Conservation (phyloP, 768 basidiomycete species). For the Lyophyllum shimeji region DNA sequence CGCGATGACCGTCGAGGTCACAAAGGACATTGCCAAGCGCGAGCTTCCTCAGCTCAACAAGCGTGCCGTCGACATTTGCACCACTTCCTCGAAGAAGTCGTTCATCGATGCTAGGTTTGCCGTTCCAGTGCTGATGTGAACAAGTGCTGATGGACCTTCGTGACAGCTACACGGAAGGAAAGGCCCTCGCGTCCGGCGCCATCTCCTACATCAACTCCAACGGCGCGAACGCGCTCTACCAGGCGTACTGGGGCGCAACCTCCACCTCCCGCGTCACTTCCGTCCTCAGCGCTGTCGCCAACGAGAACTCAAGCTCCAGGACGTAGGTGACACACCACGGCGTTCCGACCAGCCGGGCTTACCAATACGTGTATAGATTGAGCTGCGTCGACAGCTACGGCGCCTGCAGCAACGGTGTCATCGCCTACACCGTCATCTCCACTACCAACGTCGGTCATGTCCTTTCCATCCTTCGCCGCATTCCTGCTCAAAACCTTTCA, state of each 20-base stretch:
- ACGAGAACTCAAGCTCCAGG: constrained; percentile 37
- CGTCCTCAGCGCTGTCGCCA: constrained; percentile 38
- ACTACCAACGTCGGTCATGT: constrained; percentile 37
- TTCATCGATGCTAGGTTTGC: constrained; percentile 42
- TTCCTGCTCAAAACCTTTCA: not conserved
- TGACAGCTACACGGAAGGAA: constrained; percentile 37
- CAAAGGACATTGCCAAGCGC: constrained; percentile 33
- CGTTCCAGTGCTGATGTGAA: not conserved
- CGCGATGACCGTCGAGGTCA: constrained; percentile 33
- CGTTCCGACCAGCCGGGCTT: not conserved
- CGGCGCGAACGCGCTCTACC: constrained; percentile 39
- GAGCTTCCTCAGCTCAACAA: constrained; percentile 28
- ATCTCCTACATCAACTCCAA: constrained; percentile 34
- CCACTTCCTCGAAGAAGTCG: constrained; percentile 27
- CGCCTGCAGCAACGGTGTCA: constrained; percentile 37
- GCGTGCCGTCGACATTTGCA: constrained; percentile 40
- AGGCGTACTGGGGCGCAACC: constrained; percentile 38
- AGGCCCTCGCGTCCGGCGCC: constrained; percentile 33
- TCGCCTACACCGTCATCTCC: constrained; percentile 45
- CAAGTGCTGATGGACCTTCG: not conserved
- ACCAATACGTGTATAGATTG: constrained; percentile 24
- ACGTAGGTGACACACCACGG: constrained; percentile 26
- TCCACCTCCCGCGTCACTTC: constrained; percentile 33
- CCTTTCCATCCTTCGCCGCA: not conserved
- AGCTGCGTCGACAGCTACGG: constrained; percentile 40